Conservation (phyloP, 2,329 filamentous ascomycete genomes). For the Juglanconis oblonga region DNA sequence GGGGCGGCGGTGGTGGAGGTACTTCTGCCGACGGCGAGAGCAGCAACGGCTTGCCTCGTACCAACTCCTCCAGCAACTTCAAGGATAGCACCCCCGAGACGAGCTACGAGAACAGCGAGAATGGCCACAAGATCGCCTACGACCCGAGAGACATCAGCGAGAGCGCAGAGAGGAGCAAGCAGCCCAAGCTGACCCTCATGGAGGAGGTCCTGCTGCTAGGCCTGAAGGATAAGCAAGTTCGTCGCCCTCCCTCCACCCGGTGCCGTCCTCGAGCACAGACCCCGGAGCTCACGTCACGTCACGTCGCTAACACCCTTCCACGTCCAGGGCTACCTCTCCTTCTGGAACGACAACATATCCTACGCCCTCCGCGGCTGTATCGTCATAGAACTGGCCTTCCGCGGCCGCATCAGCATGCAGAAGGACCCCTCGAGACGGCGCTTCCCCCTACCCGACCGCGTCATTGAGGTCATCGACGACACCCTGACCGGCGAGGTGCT, state of each 20-base stretch:
- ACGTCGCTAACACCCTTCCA: constrained; percentile 2
- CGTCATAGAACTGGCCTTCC: constrained; percentile 93
- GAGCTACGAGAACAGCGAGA: constrained; percentile 87
- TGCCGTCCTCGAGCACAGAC: not conserved
- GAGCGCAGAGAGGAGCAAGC: constrained; percentile 92
- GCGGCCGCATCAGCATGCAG: constrained; percentile 96
- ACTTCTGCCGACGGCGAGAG: constrained; percentile 50
- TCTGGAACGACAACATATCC: constrained; percentile 99
- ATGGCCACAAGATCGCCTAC: constrained; percentile 98
- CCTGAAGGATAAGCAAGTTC: constrained; percentile 96
- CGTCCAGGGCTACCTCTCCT: constrained; percentile 87
- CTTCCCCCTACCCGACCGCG: constrained; percentile 86
- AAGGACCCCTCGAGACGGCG: constrained; percentile 89
- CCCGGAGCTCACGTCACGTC: not conserved
- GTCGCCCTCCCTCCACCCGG: constrained; percentile 22
- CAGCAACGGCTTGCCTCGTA: constrained; percentile 49
- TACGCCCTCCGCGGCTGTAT: constrained; percentile 97
- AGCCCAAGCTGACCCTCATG: constrained; percentile 98
- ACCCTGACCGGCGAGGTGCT: constrained; percentile 95
- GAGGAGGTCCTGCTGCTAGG: constrained; percentile 95
- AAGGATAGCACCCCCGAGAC: constrained; percentile 64
- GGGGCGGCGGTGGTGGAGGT: constrained; percentile 64
- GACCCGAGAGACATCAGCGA: constrained; percentile 97
- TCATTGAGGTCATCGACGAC: constrained; percentile 97
- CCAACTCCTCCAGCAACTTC: constrained; percentile 54